Percentiles rank a stretch among this genome's conserved stretches.
Evolutionary conservation across 139 green algal genomes (phyloP).

Genomic region (Nannochloris sp.): DNA sequence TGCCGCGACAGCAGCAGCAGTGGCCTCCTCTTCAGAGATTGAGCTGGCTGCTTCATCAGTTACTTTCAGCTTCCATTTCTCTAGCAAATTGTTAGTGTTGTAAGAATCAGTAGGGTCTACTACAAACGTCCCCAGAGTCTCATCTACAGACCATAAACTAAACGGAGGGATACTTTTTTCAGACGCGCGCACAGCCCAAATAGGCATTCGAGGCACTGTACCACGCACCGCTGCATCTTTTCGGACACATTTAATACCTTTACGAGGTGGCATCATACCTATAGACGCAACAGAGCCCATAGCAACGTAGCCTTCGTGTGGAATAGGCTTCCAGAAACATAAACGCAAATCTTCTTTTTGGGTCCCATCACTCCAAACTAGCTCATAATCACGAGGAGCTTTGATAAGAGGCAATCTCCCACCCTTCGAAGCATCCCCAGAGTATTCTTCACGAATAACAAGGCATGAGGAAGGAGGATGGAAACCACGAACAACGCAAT

Average conservation of each 20-base stretch:
- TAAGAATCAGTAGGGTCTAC: not conserved
- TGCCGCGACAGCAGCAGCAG: not conserved
- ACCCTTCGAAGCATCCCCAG: not conserved
- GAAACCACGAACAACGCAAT: conserved; percentile 47
- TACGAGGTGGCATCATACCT: conserved; percentile 14
- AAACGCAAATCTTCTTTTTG: conserved; percentile 22
- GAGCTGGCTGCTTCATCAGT: not conserved
- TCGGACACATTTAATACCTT: conserved; percentile 18
- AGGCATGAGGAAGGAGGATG: conserved; percentile 12
- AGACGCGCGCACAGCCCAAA: not conserved
- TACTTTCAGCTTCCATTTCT: not conserved
- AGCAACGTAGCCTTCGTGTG: conserved; percentile 69
- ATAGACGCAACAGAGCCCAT: conserved; percentile 59
- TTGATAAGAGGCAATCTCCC: conserved; percentile 16
- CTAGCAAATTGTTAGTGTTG: not conserved
- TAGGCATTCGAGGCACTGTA: not conserved
- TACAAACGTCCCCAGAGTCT: conserved; percentile 47
- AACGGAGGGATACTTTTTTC: conserved; percentile 5
- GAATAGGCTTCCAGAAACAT: conserved; percentile 65
- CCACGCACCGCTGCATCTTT: conserved; percentile 1
- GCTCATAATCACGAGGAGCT: conserved; percentile 22
- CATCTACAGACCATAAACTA: conserved; percentile 48
- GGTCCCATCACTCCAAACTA: conserved; percentile 27
- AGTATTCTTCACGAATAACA: conserved; percentile 4
- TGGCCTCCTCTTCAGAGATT: not conserved